These are phyloP conservation scores for Botrytis cinerea DNA, from an alignment of 2,329 filamentous ascomycete genomes.

Conservation along the genomic window DNA sequence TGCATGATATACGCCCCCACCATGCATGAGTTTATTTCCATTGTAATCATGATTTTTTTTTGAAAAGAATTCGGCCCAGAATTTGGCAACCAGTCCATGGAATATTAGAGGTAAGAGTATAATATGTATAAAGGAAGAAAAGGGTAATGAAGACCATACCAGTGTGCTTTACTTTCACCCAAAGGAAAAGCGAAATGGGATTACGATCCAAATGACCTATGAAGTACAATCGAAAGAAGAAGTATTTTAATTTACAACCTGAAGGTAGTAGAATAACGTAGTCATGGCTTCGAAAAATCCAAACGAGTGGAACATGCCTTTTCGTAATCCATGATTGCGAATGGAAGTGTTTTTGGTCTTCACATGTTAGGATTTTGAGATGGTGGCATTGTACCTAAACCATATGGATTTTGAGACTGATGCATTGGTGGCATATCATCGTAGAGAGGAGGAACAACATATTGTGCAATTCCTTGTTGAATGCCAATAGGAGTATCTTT, in stretches of 20 bases:
- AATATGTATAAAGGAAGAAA: slow-evolving; percentile 3
- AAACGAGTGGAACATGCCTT: background rate
- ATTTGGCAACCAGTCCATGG: background rate
- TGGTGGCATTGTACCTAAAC: slow-evolving; percentile 11
- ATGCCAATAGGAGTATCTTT: slow-evolving; percentile 95
- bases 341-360: background rate
- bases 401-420: slow-evolving; percentile 19
- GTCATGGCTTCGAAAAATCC: background rate
- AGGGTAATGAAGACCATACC: background rate
- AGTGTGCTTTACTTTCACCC: background rate
- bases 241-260: slow-evolving; percentile 5
- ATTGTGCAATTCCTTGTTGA: slow-evolving; percentile 62
- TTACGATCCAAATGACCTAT: background rate
- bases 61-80: background rate
- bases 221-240: background rate
- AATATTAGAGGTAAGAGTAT: background rate
- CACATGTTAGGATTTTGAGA: slow-evolving; percentile 10
- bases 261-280: background rate
- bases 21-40: slow-evolving; percentile 1
- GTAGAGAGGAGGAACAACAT: background rate
- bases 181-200: background rate
- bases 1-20: background rate
- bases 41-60: background rate
- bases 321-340: background rate
- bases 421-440: slow-evolving; percentile 2